Evolutionary conservation across 345 rosid species (phyloP).

Genomic region (Boechera retrofracta): DNA sequence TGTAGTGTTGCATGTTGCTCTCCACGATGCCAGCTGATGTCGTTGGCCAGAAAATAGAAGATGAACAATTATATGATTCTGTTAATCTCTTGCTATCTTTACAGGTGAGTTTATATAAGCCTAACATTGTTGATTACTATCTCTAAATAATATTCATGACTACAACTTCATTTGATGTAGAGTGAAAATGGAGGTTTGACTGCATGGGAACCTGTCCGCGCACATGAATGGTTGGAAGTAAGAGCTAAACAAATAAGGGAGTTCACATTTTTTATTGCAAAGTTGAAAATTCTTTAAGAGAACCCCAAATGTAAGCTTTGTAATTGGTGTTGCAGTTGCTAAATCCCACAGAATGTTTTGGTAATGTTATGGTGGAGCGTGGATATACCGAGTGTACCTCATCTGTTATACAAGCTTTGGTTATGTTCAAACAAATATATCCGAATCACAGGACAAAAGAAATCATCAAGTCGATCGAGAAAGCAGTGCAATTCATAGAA

Average conservation of each 20-base stretch:
- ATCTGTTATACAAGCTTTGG: conserved; percentile 51
- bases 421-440: conserved; percentile 48
- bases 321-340: conserved; percentile 44
- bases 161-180: conserved; percentile 39
- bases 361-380: conserved; percentile 46
- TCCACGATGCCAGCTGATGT: conserved; percentile 66
- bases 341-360: conserved; percentile 58
- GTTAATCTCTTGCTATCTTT: conserved; percentile 63
- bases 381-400: conserved; percentile 61
- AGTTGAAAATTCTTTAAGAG: not conserved
- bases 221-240: conserved; percentile 58
- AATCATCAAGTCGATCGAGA: conserved; percentile 42
- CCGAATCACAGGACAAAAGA: conserved; percentile 52
- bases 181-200: conserved; percentile 56
- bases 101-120: conserved; percentile 46
- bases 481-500: conserved; percentile 46
- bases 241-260: conserved; percentile 8
- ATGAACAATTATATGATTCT: conserved; percentile 52
- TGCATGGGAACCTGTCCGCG: conserved; percentile 53
- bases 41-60: conserved; percentile 59
- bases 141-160: not conserved
- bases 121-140: not conserved
- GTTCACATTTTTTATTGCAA: no score
- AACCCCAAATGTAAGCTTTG: not conserved
- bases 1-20: conserved; percentile 63